Conservation (phyloP, 2,329 filamentous ascomycete genomes). For the Clonostachys solani region DNA sequence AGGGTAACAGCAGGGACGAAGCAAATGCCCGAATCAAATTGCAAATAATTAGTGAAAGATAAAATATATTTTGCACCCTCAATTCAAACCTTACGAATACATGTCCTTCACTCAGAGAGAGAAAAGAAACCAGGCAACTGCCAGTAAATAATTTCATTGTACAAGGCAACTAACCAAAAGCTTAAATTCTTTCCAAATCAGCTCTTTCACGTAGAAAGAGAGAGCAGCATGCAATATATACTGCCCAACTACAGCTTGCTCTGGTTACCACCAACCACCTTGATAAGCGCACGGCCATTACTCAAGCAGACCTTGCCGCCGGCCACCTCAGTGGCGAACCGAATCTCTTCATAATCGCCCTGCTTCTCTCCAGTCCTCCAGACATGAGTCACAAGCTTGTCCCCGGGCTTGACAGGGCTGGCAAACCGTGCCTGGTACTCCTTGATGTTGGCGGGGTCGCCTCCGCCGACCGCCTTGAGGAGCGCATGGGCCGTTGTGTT, state of each 20-base stretch:
- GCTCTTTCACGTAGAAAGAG: neutral
- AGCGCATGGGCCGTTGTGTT: conserved; percentile 74
- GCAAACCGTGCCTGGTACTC: conserved; percentile 90
- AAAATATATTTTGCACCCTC: too few species aligned
- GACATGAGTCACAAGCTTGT: conserved; percentile 75
- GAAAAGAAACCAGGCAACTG: too few species aligned
- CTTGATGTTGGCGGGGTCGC: conserved; percentile 75
- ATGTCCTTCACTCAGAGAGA: too few species aligned
- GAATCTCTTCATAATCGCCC: conserved; percentile 72
- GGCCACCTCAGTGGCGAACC: conserved; percentile 74
- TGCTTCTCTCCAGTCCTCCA: conserved; percentile 70
- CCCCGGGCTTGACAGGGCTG: conserved; percentile 76
- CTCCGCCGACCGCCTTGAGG: conserved; percentile 67
- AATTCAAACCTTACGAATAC: too few species aligned
- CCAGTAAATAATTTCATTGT: too few species aligned
- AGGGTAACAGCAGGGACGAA: too few species aligned
- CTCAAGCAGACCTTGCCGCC: conserved; percentile 81
- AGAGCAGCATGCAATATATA: neutral
- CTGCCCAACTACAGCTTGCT: conserved; percentile 53
- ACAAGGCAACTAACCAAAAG: too few species aligned
- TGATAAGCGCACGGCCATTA: conserved; percentile 80
- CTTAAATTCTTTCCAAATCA: too few species aligned
- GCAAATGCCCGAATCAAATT: too few species aligned
- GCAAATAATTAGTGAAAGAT: too few species aligned
- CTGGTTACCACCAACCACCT: conserved; percentile 49